Base-by-base conservation (phyloP, 345 rosid species). In the Eucalyptus regnans region DNA sequence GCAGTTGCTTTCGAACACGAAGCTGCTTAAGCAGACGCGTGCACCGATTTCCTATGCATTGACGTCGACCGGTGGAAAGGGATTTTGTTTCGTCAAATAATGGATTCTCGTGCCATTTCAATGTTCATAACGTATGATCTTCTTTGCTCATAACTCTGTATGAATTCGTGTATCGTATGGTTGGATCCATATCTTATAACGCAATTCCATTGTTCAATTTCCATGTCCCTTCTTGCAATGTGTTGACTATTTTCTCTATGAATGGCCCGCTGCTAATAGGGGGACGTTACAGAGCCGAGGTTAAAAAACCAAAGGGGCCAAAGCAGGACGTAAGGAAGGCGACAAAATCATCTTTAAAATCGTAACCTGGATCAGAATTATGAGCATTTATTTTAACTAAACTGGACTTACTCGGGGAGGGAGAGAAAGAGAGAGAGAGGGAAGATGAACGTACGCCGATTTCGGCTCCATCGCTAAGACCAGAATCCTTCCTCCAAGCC, bases 401-500 rank as follows among this genome's bases (percentile, higher is more conserved):
- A 37, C 48, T 76, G 44, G 29, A 22, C 22, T 76, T 86, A 27
- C 43, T 86, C 25, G 50, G 23, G 10, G 12, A 27, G 86, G 7
- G 66, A 27, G 66, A 5, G 66, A 31, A 16, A 27, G 18, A 3
- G n/a, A 88, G 52, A 56, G 49, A 84, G 37, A 16, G 87, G 7
- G 52, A 46, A 12, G 43, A 88, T 5, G 46, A 62, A 68, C 90
- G 76, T 92, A 94, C 95, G 86, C 92, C 92, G 85, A 90, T 44
- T 51, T 90, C 66, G 50, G 44, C 79, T 12, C 97, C 98, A 29
- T 96, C 98, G 4, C 89, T 56, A 85, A 95, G 91, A 23, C 92
- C 98, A 18, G 97, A 96, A 54, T 94, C 94, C 22, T 92, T 94
- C 88, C 97, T 92, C 98, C 98, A 95, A 48, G 90, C 88, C 85